A percentile compares a stretch with the other conserved stretches of the same genome.
These are phyloP conservation scores for Petunia hybrid DNA, from an alignment of 305 asterid genomes.

Conservation along the genomic window DNA sequence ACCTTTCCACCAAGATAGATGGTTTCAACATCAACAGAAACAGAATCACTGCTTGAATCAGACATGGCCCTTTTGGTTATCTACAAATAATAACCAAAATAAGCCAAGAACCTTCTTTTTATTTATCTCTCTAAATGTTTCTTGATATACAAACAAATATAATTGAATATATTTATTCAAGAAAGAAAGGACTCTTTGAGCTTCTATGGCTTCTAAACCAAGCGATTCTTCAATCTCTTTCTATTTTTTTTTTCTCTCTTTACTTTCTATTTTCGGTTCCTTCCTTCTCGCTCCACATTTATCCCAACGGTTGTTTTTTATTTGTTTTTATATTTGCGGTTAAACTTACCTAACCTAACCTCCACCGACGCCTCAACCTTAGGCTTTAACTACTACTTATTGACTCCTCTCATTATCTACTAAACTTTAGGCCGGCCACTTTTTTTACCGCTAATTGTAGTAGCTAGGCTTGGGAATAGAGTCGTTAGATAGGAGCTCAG, in stretches of 20 bases:
- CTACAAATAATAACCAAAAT: conserved; percentile 34
- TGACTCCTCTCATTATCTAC: background rate
- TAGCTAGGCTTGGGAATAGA: no score
- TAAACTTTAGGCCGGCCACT: no score
- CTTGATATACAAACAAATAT: background rate
- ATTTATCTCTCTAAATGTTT: conserved; percentile 16
- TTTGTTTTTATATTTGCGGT: background rate
- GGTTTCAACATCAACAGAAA: conserved; percentile 80
- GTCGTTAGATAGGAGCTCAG: no score
- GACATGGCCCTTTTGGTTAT: conserved; percentile 74
- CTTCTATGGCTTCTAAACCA: conserved; percentile 65
- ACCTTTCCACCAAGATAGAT: conserved; percentile 96
- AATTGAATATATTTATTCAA: background rate
- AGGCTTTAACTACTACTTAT: background rate
- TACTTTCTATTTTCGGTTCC: conserved; percentile 6
- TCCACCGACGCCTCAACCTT: background rate
- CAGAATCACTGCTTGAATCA: conserved; percentile 73
- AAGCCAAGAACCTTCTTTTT: conserved; percentile 29
- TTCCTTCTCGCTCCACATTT: conserved; percentile 17
- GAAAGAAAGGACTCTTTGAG: conserved; percentile 34
- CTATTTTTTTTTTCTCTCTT: background rate
- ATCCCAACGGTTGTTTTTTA: background rate
- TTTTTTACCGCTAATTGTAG: no score
- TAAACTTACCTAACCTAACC: background rate
- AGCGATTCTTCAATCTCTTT: conserved; percentile 59